Evolutionary conservation across 441 rosid species (phyloP).

Genomic region (Arabidopsis lyrata): DNA sequence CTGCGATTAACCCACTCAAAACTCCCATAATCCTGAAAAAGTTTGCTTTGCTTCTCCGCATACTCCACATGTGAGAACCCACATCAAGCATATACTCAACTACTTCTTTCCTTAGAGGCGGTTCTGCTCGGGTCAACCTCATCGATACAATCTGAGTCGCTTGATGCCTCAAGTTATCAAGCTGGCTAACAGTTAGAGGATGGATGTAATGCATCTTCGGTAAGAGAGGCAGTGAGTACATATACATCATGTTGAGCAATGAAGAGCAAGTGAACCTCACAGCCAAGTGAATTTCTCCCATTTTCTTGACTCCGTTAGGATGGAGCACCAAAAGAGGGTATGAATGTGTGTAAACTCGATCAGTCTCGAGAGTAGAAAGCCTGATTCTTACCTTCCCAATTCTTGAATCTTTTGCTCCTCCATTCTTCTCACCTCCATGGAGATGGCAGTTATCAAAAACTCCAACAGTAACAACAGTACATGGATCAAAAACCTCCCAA

Average conservation of each 20-base stretch:
- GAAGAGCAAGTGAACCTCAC: slow-evolving; percentile 93
- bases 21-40: slow-evolving; percentile 93
- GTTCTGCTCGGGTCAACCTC: slow-evolving; percentile 92
- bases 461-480: slow-evolving; percentile 92
- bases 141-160: slow-evolving; percentile 89
- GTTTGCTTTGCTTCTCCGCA: slow-evolving; percentile 98
- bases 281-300: slow-evolving; percentile 97
- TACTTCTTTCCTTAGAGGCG: slow-evolving; percentile 90
- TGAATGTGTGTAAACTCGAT: slow-evolving; percentile 88
- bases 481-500: slow-evolving; percentile 99
- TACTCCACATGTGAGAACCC: slow-evolving; percentile 99
- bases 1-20: slow-evolving; percentile 77
- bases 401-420: slow-evolving; percentile 70
- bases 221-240: slow-evolving; percentile 82
- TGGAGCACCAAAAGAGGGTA: slow-evolving; percentile 92
- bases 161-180: slow-evolving; percentile 89
- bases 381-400: slow-evolving; percentile 92
- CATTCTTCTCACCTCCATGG: slow-evolving; percentile 77
- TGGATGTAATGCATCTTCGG: slow-evolving; percentile 96
- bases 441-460: slow-evolving; percentile 93
- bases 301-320: slow-evolving; percentile 87
- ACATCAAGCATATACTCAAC: slow-evolving; percentile 98
- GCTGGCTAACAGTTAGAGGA: slow-evolving; percentile 91
- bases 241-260: slow-evolving; percentile 93
- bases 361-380: slow-evolving; percentile 94